phyloP scores from a whole-genome alignment of 2,329 filamentous ascomycete genomes.

The Periconia sp. region DNA sequence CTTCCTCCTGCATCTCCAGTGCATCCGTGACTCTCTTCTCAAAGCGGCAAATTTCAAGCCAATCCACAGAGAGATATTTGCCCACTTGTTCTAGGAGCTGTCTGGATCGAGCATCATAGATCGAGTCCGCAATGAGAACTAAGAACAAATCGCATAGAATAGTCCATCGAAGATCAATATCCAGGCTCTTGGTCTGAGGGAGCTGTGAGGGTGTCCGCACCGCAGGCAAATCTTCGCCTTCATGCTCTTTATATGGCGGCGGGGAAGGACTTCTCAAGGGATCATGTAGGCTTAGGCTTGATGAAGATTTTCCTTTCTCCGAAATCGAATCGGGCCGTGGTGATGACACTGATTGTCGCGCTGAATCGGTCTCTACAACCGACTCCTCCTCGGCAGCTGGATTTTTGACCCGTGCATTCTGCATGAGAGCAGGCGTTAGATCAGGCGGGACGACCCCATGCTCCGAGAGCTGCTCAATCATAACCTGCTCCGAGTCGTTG shows the following conservation, averaged over 20 bases:
- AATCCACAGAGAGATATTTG: conserved; percentile 77
- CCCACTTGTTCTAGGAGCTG: conserved; percentile 84
- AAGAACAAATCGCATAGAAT: conserved; percentile 95
- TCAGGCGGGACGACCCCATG: conserved; percentile 88
- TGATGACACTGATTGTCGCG: conserved; percentile 41
- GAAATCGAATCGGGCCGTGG: conserved; percentile 29
- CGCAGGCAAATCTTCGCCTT: conserved; percentile 74
- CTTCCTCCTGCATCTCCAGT: conserved; percentile 94
- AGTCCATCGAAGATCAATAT: conserved; percentile 97
- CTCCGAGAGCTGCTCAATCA: conserved; percentile 96
- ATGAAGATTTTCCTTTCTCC: conserved; percentile 36
- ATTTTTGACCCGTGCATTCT: conserved; percentile 91
- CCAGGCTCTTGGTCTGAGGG: conserved; percentile 80
- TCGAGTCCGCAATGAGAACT: conserved; percentile 92
- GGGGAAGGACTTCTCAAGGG: conserved; percentile 56
- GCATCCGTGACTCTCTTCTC: conserved; percentile 97
- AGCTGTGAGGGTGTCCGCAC: conserved; percentile 85
- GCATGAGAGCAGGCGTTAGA: conserved; percentile 84
- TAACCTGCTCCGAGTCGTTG: conserved; percentile 86
- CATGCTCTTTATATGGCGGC: conserved; percentile 65
- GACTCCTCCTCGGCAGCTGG: conserved; percentile 66
- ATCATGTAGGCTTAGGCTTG: conserved; percentile 39
- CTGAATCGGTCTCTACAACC: conserved; percentile 27
- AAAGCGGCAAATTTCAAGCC: conserved; percentile 94
- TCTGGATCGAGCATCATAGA: conserved; percentile 89